Evolutionary conservation across 768 basidiomycete genomes (phyloP).

Genomic region (Tylopilus sp.): DNA sequence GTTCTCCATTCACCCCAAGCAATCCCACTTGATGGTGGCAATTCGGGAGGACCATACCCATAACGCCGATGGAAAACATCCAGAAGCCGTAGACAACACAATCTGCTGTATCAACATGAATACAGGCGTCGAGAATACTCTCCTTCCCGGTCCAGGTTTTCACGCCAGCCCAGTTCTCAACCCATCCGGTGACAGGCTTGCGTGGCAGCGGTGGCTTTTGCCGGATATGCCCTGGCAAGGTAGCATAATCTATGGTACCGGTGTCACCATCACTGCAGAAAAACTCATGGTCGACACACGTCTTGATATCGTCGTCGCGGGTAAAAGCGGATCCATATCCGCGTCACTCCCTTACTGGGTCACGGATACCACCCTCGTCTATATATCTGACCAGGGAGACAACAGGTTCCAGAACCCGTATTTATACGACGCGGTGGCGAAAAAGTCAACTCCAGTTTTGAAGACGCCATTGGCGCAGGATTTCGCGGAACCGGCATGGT

Average conservation of each 20-base stretch:
- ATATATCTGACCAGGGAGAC: constrained; percentile 49
- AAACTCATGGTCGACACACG: neutral
- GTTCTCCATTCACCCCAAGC: constrained; percentile 52
- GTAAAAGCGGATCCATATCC: constrained; percentile 38
- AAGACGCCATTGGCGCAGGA: constrained; percentile 20
- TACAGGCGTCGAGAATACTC: constrained; percentile 35
- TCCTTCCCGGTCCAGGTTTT: constrained; percentile 60
- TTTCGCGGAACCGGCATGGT: constrained; percentile 21
- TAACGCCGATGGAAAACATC: constrained; percentile 12
- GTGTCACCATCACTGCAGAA: constrained; percentile 23
- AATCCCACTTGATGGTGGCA: constrained; percentile 49
- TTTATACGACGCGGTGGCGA: constrained; percentile 22
- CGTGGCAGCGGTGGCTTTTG: constrained; percentile 63
- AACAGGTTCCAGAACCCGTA: constrained; percentile 57
- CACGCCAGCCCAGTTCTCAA: constrained; percentile 58
- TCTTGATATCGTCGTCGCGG: constrained; percentile 40
- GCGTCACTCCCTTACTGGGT: constrained; percentile 34
- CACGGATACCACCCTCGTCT: constrained; percentile 52
- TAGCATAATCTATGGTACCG: constrained; percentile 47
- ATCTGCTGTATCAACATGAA: constrained; percentile 52
- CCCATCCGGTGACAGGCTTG: constrained; percentile 49
- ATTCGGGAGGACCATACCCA: constrained; percentile 67
- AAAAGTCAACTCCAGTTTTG: constrained; percentile 26
- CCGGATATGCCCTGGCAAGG: constrained; percentile 71
- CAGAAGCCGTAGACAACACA: constrained; percentile 42